Conservation (phyloP, 2,329 filamentous ascomycete species). For the Sclerotinia sclerotiorum region DNA sequence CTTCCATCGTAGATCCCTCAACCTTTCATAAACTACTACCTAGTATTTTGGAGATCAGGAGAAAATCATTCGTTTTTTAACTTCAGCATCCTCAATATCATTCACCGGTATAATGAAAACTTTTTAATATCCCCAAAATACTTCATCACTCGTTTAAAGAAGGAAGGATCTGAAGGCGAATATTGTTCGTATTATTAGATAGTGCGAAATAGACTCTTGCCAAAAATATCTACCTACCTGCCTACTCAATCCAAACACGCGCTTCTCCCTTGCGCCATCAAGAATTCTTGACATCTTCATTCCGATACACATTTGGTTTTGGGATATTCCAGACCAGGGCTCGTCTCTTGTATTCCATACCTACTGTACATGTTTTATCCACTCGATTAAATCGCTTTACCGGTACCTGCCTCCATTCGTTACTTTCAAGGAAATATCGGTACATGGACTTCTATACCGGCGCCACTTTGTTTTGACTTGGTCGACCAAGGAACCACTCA, state of each 20-base stretch:
- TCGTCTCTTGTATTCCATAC: too few species aligned
- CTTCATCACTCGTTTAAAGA: background rate
- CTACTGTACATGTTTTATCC: background rate
- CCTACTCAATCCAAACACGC: background rate
- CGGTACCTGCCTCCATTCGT: background rate
- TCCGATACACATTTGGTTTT: too few species aligned
- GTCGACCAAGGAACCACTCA: slow-evolving; percentile 39
- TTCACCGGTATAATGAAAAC: background rate
- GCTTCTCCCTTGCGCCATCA: background rate
- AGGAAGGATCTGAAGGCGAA: background rate
- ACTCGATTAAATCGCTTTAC: background rate
- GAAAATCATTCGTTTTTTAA: slow-evolving; percentile 9
- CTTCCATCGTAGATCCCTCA: background rate
- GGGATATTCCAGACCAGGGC: too few species aligned
- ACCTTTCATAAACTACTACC: too few species aligned
- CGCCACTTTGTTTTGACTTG: slow-evolving; percentile 32
- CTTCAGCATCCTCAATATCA: background rate
- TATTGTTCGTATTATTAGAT: slow-evolving; percentile 1
- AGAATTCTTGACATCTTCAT: too few species aligned
- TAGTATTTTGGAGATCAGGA: background rate
- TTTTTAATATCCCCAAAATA: background rate
- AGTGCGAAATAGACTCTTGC: background rate
- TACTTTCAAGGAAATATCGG: background rate
- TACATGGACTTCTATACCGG: slow-evolving; percentile 25
- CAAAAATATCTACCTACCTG: background rate